Percentiles rank a stretch among this genome's conserved stretches.
These are phyloP conservation scores for Aureobasidium leucospermi DNA, from an alignment of 2,329 filamentous ascomycete genomes.

Conservation along the genomic window DNA sequence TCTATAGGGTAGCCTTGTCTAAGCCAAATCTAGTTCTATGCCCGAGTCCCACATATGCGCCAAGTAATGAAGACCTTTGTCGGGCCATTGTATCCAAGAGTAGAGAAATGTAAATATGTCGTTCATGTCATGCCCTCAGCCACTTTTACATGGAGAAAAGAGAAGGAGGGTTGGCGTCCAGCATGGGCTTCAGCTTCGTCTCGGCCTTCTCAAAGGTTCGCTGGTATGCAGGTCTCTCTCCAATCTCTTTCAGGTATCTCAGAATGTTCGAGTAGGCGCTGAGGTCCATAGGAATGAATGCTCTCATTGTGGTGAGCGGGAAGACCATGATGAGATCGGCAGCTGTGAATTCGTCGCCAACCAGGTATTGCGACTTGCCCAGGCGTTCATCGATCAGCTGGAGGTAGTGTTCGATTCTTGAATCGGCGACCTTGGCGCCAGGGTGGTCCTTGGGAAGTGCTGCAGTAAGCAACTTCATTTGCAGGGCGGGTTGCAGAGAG, in stretches of 20 bases:
- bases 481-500: conserved; percentile 37
- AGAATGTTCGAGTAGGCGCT: conserved; percentile 37
- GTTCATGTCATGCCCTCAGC: neutral
- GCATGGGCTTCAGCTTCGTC: conserved; percentile 35
- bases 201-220: conserved; percentile 45
- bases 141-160: neutral
- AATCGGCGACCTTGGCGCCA: conserved; percentile 17
- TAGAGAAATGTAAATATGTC: neutral
- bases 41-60: neutral
- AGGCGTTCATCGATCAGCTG: conserved; percentile 36
- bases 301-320: conserved; percentile 44
- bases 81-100: neutral
- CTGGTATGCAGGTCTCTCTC: conserved; percentile 39
- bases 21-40: neutral
- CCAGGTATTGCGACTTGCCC: conserved; percentile 37
- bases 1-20: neutral
- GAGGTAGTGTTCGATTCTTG: conserved; percentile 27
- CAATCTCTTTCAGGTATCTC: conserved; percentile 40
- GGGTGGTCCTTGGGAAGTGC: conserved; percentile 18
- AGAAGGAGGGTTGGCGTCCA: conserved; percentile 16
- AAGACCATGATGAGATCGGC: conserved; percentile 51
- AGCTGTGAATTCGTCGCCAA: conserved; percentile 44
- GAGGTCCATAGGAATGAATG: conserved; percentile 37
- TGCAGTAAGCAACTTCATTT: conserved; percentile 12
- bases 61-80: neutral